Conservation (phyloP, 345 rosid genomes). For the Clausena lansium region DNA sequence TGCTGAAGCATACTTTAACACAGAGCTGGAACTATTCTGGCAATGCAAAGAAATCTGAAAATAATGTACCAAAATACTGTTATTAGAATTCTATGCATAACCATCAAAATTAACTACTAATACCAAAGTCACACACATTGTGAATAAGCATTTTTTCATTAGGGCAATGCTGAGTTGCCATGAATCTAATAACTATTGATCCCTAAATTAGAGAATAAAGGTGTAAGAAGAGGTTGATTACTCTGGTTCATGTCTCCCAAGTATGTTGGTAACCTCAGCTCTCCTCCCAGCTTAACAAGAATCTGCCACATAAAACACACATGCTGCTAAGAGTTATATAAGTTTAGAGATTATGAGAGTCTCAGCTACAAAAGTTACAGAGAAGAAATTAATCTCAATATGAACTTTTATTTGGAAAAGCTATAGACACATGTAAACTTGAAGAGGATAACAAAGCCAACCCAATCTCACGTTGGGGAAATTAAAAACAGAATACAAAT, state of each 20-base stretch:
- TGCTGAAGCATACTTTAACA: background rate
- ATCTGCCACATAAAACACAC: conserved; percentile 13
- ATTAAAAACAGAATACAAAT: background rate
- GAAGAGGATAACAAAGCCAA: background rate
- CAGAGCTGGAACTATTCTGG: background rate
- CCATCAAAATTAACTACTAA: background rate
- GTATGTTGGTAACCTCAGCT: conserved; percentile 9
- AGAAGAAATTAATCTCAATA: background rate
- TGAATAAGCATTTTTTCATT: background rate
- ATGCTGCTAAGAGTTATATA: background rate
- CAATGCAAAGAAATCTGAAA: background rate
- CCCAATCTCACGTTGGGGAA: background rate
- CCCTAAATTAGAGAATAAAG: background rate
- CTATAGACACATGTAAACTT: background rate
- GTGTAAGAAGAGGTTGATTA: conserved; percentile 17
- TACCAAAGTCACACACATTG: background rate
- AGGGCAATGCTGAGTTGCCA: background rate
- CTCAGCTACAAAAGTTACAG: background rate
- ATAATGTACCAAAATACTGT: background rate
- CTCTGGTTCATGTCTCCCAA: conserved; percentile 30
- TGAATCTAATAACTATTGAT: background rate
- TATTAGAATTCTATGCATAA: background rate
- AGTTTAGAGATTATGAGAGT: background rate
- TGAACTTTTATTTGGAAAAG: background rate
- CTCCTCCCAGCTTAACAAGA: conserved; percentile 14